Evolutionary conservation across 257 asterid genomes (phyloP).

Genomic region (Primulina tabacum): DNA sequence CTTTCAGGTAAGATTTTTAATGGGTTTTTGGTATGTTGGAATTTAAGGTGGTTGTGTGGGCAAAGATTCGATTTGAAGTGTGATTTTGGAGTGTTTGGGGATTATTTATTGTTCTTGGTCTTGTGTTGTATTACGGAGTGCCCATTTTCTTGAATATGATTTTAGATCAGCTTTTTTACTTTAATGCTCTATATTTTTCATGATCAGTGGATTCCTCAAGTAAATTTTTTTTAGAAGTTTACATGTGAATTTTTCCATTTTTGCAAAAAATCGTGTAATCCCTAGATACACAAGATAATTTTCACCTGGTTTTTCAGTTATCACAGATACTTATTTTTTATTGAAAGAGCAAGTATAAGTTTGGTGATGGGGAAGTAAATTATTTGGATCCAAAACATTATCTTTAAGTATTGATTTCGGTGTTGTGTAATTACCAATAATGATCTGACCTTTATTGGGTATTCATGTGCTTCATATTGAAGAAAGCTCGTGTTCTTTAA

Average conservation of each 20-base stretch:
- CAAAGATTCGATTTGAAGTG: constrained; percentile 19
- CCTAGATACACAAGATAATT: too few relatives aligned
- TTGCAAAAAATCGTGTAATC: too few relatives aligned
- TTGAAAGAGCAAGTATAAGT: too few relatives aligned
- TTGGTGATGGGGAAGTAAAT: not conserved
- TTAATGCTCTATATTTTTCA: too few relatives aligned
- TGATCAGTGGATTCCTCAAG: too few relatives aligned
- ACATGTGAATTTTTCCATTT: too few relatives aligned
- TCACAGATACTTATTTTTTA: too few relatives aligned
- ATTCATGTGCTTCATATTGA: constrained; percentile 12
- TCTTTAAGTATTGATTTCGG: not conserved
- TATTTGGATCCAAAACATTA: not conserved
- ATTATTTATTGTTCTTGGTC: not conserved
- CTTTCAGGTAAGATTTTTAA: constrained; percentile 32
- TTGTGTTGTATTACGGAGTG: constrained; percentile 1
- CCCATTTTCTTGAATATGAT: constrained; percentile 5
- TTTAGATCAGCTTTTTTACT: not conserved
- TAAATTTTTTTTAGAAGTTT: too few relatives aligned
- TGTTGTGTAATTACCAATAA: constrained; percentile 8
- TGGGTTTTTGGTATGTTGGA: constrained; percentile 16
- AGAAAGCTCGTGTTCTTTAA: constrained; percentile 13
- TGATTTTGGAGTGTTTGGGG: constrained; percentile 12
- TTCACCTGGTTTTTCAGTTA: too few relatives aligned
- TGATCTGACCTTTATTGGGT: constrained; percentile 12
- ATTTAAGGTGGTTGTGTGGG: constrained; percentile 21